phyloP scores from a whole-genome alignment of 2,329 filamentous ascomycete species.

The Venturia aucupariae region DNA sequence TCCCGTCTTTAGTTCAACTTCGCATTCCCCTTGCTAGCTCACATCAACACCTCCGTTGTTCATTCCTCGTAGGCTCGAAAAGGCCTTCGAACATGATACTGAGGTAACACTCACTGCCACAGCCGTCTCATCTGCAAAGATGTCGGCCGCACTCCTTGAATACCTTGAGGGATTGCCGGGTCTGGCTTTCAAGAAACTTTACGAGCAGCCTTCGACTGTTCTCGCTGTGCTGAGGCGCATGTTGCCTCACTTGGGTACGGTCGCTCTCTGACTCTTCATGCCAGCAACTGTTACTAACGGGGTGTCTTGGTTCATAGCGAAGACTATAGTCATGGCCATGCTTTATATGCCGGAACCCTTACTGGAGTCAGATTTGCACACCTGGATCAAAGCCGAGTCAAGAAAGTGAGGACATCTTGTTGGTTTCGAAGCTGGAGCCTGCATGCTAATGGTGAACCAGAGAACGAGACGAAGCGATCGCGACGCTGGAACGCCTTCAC shows the following conservation, averaged over 20 bases:
- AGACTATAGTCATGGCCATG: conserved; percentile 91
- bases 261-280: background rate
- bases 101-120: conserved; percentile 4
- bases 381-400: conserved; percentile 68
- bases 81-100: conserved; percentile 13
- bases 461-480: conserved; percentile 75
- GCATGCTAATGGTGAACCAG: conserved; percentile 31
- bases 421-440: background rate
- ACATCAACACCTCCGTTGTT: background rate
- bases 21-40: background rate
- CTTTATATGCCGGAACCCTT: conserved; percentile 83
- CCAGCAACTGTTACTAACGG: background rate
- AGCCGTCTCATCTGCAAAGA: conserved; percentile 11
- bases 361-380: conserved; percentile 68
- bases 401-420: conserved; percentile 36
- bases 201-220: conserved; percentile 90
- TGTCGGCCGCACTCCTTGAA: conserved; percentile 47
- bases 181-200: conserved; percentile 81
- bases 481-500: conserved; percentile 74
- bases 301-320: conserved; percentile 47
- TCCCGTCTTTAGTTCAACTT: background rate
- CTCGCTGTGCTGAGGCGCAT: conserved; percentile 96
- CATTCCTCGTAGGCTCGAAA: background rate
- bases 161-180: conserved; percentile 89
- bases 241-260: conserved; percentile 77